These are phyloP conservation scores for Acacia melanoxylon DNA, from an alignment of 306 rosid species.

Conservation along the genomic window DNA sequence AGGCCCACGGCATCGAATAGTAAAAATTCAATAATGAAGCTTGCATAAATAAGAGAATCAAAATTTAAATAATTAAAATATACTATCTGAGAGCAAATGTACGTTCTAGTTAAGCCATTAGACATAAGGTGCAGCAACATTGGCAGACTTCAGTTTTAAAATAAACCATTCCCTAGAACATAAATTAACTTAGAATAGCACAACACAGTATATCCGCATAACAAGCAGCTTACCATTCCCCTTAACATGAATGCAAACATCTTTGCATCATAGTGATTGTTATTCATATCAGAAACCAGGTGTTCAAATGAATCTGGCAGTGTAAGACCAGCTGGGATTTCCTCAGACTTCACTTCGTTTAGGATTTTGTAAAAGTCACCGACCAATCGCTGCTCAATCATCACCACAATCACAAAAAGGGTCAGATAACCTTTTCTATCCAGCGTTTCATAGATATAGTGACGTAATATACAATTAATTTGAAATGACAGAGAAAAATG, in stretches of 20 bases:
- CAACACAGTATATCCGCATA: slow-evolving; percentile 8
- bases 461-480: not conserved
- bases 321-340: slow-evolving; percentile 74
- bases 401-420: slow-evolving; percentile 33
- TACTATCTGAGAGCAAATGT: not conserved
- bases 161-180: slow-evolving; percentile 19
- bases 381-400: slow-evolving; percentile 75
- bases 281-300: slow-evolving; percentile 86
- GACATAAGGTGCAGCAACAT: slow-evolving; percentile 4
- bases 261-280: slow-evolving; percentile 78
- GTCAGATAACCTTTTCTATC: slow-evolving; percentile 28
- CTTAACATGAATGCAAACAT: slow-evolving; percentile 79
- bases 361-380: slow-evolving; percentile 84
- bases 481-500: slow-evolving; percentile 22
- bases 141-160: slow-evolving; percentile 17
- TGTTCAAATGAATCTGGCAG: slow-evolving; percentile 83
- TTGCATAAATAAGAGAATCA: not conserved
- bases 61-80: not conserved
- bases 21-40: not conserved
- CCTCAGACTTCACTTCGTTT: slow-evolving; percentile 82
- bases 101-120: not conserved
- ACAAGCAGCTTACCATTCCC: slow-evolving; percentile 75
- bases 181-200: slow-evolving; percentile 22
- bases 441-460: slow-evolving; percentile 5
- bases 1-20: not conserved